Evolutionary conservation across 2,329 filamentous ascomycete genomes (phyloP), one percentile per base, ranked within the genome.

Genomic region (Pleomassaria siparia): DNA sequence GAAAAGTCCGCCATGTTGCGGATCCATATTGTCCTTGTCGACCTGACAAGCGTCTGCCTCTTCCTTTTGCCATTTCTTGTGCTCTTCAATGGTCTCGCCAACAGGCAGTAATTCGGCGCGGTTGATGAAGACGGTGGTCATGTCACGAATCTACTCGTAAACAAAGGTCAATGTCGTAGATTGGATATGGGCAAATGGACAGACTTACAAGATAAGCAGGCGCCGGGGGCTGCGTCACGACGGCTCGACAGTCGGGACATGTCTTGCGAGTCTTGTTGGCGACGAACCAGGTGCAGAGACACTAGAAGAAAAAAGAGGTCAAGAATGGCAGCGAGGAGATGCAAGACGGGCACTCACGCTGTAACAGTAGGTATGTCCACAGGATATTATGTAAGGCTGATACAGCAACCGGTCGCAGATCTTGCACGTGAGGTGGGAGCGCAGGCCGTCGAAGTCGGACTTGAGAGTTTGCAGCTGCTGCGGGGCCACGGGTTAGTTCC

Each of bases 321-420:
- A 70, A 62, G 30, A 54, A 16, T 11, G 26, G n/a, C 8, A 59
- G 15, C 64, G 62, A 18, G 18, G n/a, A 7, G 20, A 37, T 22
- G 4, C 18, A 6, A 24, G 25, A 43, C 15, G n/a, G 20, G 20
- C 16, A 30, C 78, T 66, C 55, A 83, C 80, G 36, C 79, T 82
- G 63, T 88, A 88, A 71, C 85, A 88, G 68, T 86, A 88, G 6
- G 85, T 87, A 65, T 88, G 85, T 3, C 85, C 85, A 59, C 85
- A 88, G 6, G 76, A 76, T 43, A 87, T 76, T 15, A 82, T 85
- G 69, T 83, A 88, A 2, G 85, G 85, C 66, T 88, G 84, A 69
- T 87, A 87, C 41, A 88, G 76, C 40, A 85, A 78, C 46, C 81
- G 79, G 55, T 86, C 80, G 68, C 85, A 88, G 53, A 88, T 84